Conservation (phyloP, 2,329 filamentous ascomycete species). For the Fusarium sororula region DNA sequence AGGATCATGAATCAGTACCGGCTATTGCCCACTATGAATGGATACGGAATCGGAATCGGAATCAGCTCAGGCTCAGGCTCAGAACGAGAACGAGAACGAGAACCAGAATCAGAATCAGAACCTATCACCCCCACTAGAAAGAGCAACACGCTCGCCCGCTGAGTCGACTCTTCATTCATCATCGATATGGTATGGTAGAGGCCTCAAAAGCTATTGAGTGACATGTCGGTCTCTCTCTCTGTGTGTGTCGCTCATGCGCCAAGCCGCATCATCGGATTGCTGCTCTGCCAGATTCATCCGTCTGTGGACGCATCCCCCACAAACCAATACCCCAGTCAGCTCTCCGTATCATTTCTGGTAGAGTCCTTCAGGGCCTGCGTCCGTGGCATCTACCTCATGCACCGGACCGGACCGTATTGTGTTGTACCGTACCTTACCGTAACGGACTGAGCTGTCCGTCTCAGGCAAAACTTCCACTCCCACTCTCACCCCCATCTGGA, state of each 20-base stretch:
- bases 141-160: not conserved
- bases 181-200: slow-evolving; percentile 3
- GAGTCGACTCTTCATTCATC: not conserved
- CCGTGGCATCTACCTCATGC: not conserved
- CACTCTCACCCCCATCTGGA: slow-evolving; percentile 4
- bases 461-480: not conserved
- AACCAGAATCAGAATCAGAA: not conserved
- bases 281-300: slow-evolving; percentile 4
- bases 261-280: slow-evolving; percentile 30
- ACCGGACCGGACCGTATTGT: not conserved
- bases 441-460: not conserved
- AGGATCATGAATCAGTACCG: slow-evolving; percentile 7
- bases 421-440: not conserved
- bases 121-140: not conserved
- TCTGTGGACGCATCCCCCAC: not conserved
- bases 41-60: not conserved
- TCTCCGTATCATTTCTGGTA: not conserved
- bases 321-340: slow-evolving; percentile 6
- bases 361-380: not conserved
- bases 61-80: not conserved
- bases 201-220: not conserved
- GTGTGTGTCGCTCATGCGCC: slow-evolving; percentile 26
- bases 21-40: not conserved
- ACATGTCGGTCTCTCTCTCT: not conserved
- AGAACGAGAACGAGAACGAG: not conserved